Conservation (phyloP, 2,329 filamentous ascomycete species). For the Fusarium humuli region DNA sequence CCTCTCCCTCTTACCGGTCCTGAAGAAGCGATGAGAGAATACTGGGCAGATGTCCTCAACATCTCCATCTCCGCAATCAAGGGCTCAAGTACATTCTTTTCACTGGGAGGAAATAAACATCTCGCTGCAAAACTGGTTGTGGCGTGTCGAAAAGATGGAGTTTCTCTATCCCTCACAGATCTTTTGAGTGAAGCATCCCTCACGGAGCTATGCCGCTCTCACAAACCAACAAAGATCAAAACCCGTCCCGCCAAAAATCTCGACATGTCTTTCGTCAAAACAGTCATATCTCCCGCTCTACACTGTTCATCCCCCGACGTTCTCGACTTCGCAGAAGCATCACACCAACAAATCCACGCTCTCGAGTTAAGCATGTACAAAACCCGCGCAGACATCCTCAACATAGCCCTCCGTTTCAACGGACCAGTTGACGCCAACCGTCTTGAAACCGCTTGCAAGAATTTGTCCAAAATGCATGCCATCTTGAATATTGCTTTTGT, state of each 20-base stretch:
- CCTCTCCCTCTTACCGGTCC: slow-evolving; percentile 61
- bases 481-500: slow-evolving; percentile 68
- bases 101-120: slow-evolving; percentile 60
- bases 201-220: slow-evolving; percentile 58
- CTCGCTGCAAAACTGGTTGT: slow-evolving; percentile 59
- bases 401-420: slow-evolving; percentile 61
- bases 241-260: slow-evolving; percentile 13
- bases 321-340: slow-evolving; percentile 62
- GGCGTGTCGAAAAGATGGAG: slow-evolving; percentile 57
- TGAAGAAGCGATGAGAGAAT: slow-evolving; percentile 60
- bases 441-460: slow-evolving; percentile 60
- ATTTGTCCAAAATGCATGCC: slow-evolving; percentile 59
- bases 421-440: slow-evolving; percentile 56
- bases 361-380: slow-evolving; percentile 62
- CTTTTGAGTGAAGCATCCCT: slow-evolving; percentile 57
- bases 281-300: slow-evolving; percentile 57
- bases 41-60: slow-evolving; percentile 61
- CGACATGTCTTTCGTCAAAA: slow-evolving; percentile 54
- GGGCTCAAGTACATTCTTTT: slow-evolving; percentile 58
- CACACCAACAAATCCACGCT: slow-evolving; percentile 59
- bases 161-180: slow-evolving; percentile 57
- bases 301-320: slow-evolving; percentile 57
- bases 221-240: neutral
- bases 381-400: slow-evolving; percentile 59
- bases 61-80: slow-evolving; percentile 56